These are phyloP conservation scores for Gnaphalium uliginosum DNA, from an alignment of 129 eudicot genomes.

Conservation along the genomic window DNA sequence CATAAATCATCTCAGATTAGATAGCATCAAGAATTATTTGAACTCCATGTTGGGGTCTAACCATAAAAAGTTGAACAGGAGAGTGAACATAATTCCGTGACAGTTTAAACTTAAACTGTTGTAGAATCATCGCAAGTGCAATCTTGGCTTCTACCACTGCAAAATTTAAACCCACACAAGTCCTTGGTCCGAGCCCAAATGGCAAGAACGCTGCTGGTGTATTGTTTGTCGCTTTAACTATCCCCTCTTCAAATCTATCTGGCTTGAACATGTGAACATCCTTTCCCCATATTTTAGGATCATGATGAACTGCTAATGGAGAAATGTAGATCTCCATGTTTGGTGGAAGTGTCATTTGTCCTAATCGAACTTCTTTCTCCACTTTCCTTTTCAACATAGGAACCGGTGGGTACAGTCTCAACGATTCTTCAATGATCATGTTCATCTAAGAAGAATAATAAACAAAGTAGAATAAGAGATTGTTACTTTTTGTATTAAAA, in stretches of 20 bases:
- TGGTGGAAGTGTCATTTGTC: conserved; percentile 50
- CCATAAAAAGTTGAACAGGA: conserved; percentile 53
- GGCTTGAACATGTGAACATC: conserved; percentile 72
- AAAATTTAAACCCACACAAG: conserved; percentile 65
- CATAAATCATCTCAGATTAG: not conserved
- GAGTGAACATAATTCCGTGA: conserved; percentile 65
- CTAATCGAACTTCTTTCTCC: conserved; percentile 41
- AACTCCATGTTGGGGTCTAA: conserved; percentile 67
- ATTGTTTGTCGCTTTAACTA: conserved; percentile 63
- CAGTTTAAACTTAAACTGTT: conserved; percentile 49
- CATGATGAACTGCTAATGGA: conserved; percentile 69
- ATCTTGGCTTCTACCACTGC: conserved; percentile 63
- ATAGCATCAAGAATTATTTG: conserved; percentile 43
- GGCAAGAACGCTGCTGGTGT: conserved; percentile 65
- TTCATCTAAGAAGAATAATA: conserved; percentile 46
- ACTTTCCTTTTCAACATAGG: conserved; percentile 52
- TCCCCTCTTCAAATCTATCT: conserved; percentile 65
- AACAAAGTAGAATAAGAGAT: not conserved
- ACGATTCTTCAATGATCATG: conserved; percentile 72
- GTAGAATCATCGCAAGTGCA: conserved; percentile 65
- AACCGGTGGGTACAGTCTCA: conserved; percentile 76
- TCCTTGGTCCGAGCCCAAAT: conserved; percentile 77
- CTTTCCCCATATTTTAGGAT: conserved; percentile 70
- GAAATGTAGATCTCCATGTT: conserved; percentile 55
- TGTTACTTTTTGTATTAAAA: not conserved